These are phyloP conservation scores for Microsporum canis DNA, from an alignment of 2,329 filamentous ascomycete species.

Conservation along the genomic window DNA sequence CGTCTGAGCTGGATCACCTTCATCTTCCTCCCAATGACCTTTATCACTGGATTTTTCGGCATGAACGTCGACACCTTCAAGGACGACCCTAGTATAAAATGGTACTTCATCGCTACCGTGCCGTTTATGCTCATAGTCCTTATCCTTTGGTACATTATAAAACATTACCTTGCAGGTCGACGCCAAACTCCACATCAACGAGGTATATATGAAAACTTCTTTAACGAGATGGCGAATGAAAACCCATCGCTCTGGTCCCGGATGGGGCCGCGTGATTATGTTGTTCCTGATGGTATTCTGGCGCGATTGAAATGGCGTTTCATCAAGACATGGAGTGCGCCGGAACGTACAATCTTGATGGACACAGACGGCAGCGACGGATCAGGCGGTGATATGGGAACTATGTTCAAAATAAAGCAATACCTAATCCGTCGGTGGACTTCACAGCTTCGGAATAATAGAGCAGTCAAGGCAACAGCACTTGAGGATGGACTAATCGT, in stretches of 20 bases:
- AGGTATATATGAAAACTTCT: constrained; percentile 42
- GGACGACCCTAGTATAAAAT: constrained; percentile 35
- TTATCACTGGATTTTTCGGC: constrained; percentile 37
- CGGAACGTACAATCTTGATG: constrained; percentile 30
- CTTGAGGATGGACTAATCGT: constrained; percentile 13
- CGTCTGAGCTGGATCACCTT: constrained; percentile 31
- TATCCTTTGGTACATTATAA: constrained; percentile 38
- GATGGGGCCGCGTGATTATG: constrained; percentile 33
- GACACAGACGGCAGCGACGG: constrained; percentile 18
- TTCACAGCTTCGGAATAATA: constrained; percentile 18
- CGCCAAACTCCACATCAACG: constrained; percentile 38
- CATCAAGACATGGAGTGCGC: constrained; percentile 37
- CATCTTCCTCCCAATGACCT: constrained; percentile 38
- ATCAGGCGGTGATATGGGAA: constrained; percentile 24
- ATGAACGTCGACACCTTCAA: constrained; percentile 43
- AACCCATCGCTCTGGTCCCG: constrained; percentile 41
- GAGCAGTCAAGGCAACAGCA: neutral
- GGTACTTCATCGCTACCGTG: constrained; percentile 39
- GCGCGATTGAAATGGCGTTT: constrained; percentile 39
- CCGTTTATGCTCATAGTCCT: constrained; percentile 39
- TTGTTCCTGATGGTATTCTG: constrained; percentile 31
- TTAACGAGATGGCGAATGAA: constrained; percentile 35
- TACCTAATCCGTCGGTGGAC: constrained; percentile 34
- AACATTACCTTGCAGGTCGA: constrained; percentile 34
- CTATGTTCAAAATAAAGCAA: constrained; percentile 29